Conservation (phyloP, 2,329 filamentous ascomycete genomes). For the Juglanconis oblonga region DNA sequence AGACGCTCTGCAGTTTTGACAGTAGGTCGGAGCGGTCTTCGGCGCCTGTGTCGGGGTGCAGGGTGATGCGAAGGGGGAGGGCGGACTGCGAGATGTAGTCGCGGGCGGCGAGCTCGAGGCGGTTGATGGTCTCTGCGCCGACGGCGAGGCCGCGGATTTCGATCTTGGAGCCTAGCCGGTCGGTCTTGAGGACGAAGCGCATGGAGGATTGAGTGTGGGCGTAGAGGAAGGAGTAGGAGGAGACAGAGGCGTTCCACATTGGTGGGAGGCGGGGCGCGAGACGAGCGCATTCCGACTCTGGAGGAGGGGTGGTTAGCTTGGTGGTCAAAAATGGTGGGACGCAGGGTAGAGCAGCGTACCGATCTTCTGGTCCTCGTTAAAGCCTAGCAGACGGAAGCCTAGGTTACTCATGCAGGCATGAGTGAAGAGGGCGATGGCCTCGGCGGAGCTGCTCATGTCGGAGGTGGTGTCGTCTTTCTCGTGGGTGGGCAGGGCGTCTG, state of each 20-base stretch:
- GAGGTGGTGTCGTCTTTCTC: slow-evolving; percentile 51
- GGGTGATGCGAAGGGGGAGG: slow-evolving; percentile 55
- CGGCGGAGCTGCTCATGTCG: slow-evolving; percentile 68
- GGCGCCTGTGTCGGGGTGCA: slow-evolving; percentile 34
- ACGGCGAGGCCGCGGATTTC: slow-evolving; percentile 77
- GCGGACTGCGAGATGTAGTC: slow-evolving; percentile 68
- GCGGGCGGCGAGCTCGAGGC: slow-evolving; percentile 69
- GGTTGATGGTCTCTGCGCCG: slow-evolving; percentile 76
- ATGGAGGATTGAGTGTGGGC: slow-evolving; percentile 81
- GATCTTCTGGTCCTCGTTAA: slow-evolving; percentile 77
- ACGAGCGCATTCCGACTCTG: slow-evolving; percentile 55
- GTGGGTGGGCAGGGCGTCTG: slow-evolving; percentile 57
- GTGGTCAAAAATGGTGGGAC: background rate
- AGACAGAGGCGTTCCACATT: slow-evolving; percentile 75
- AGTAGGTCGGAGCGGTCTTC: slow-evolving; percentile 51
- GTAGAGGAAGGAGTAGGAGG: slow-evolving; percentile 80
- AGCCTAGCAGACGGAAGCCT: slow-evolving; percentile 76
- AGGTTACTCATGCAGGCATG: slow-evolving; percentile 81
- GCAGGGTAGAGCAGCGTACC: slow-evolving; percentile 44
- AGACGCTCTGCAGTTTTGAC: slow-evolving; percentile 56
- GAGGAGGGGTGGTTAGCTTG: slow-evolving; percentile 13
- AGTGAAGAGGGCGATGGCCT: slow-evolving; percentile 78
- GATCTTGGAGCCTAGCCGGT: slow-evolving; percentile 78
- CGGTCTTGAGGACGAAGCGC: slow-evolving; percentile 78
- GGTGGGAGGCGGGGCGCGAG: slow-evolving; percentile 64